Percentiles rank a stretch among this genome's conserved stretches.
These are phyloP conservation scores for Saposhnikovia divaricata DNA, from an alignment of 129 eudicot species.

Conservation along the genomic window DNA sequence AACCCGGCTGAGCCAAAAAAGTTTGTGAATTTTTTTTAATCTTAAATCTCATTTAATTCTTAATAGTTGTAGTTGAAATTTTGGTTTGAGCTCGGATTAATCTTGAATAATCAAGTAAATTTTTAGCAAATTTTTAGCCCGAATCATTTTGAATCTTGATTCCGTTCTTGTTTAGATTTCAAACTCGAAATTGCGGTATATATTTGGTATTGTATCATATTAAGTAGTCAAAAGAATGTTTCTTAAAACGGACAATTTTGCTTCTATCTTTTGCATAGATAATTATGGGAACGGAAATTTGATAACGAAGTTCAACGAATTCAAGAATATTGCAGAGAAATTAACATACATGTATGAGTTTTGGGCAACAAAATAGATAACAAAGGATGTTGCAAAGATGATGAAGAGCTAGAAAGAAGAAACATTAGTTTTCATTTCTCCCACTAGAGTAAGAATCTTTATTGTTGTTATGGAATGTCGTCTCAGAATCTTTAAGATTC, in stretches of 20 bases:
- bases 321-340: background rate
- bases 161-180: no score
- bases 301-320: background rate
- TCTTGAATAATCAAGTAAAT: no score
- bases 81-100: no score
- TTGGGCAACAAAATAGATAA: background rate
- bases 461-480: background rate
- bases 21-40: no score
- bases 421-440: background rate
- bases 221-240: background rate
- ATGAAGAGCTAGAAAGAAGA: constrained; percentile 1
- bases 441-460: constrained; percentile 9
- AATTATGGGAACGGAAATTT: background rate
- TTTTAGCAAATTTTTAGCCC: no score
- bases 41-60: no score
- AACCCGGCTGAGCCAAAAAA: no score
- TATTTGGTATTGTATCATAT: no score
- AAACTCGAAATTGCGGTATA: no score
- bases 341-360: background rate
- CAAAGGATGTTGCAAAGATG: background rate
- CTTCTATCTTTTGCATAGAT: background rate
- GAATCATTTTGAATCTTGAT: no score
- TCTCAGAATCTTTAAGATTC: constrained; percentile 2
- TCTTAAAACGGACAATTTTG: background rate
- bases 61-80: no score